A percentile compares a stretch with the other conserved stretches of the same genome.
Evolutionary conservation across 257 asterid species (phyloP).

Genomic region (Nicotiana benthamiana): DNA sequence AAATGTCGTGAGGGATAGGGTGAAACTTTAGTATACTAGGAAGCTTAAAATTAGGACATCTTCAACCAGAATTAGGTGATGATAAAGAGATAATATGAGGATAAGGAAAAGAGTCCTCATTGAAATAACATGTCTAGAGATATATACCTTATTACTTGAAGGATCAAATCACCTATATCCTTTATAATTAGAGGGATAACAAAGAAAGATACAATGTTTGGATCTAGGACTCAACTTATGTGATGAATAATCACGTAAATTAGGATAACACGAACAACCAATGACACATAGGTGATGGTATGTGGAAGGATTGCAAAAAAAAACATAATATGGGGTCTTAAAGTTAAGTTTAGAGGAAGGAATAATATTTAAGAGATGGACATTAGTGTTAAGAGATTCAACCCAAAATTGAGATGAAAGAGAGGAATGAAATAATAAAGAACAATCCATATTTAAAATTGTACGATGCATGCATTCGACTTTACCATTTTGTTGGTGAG

Average conservation of each 20-base stretch:
- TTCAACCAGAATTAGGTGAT: neutral
- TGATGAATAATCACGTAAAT: neutral
- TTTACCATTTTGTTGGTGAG: neutral
- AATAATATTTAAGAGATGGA: neutral
- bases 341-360: neutral
- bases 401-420: neutral
- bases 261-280: neutral
- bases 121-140: neutral
- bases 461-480: too few species aligned
- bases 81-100: neutral
- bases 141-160: neutral
- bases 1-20: neutral
- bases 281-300: too few species aligned
- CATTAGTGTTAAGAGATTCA: neutral
- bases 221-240: neutral
- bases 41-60: neutral
- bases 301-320: neutral
- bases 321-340: neutral
- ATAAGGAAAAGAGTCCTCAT: neutral
- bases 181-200: neutral
- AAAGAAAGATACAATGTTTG: too few species aligned
- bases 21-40: neutral
- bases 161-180: neutral
- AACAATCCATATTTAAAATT: too few species aligned
- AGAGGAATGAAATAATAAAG: neutral